These are phyloP conservation scores for Gamarada debralockiae DNA, from an alignment of 495 filamentous ascomycete species.

Conservation along the genomic window DNA sequence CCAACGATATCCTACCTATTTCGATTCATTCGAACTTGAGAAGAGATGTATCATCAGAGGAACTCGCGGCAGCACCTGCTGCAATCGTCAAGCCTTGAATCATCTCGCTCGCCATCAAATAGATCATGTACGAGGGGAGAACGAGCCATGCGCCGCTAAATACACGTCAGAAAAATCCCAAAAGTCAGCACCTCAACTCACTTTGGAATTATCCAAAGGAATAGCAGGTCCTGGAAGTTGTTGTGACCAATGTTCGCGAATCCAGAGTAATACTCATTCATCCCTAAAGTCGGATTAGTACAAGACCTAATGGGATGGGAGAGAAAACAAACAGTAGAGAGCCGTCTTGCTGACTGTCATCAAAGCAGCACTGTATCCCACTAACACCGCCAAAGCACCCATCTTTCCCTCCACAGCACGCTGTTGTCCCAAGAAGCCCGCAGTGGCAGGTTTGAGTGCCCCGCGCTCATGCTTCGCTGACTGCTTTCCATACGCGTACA, in stretches of 20 bases:
- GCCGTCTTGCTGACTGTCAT: constrained; percentile 89
- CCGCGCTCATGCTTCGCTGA: constrained; percentile 31
- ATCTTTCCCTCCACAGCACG: constrained; percentile 52
- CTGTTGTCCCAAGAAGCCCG: constrained; percentile 42
- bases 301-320: not conserved
- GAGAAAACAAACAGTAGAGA: constrained; percentile 67
- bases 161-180: not conserved
- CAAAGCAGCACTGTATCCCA: constrained; percentile 64
- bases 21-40: constrained; percentile 27
- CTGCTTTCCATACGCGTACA: constrained; percentile 46
- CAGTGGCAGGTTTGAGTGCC: constrained; percentile 34
- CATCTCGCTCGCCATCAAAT: constrained; percentile 66
- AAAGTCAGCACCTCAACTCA: constrained; percentile 36
- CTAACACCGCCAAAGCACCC: constrained; percentile 60
- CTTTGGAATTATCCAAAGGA: constrained; percentile 80
- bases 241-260: constrained; percentile 84
- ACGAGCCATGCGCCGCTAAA: constrained; percentile 75
- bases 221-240: constrained; percentile 46
- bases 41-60: constrained; percentile 16
- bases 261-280: constrained; percentile 73
- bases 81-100: constrained; percentile 58
- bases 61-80: constrained; percentile 16
- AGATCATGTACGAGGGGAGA: constrained; percentile 66
- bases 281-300: constrained; percentile 42
- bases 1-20: not conserved